Evolutionary conservation across 2,329 filamentous ascomycete genomes (phyloP).

Genomic region (Beauveria pseudobassiana): DNA sequence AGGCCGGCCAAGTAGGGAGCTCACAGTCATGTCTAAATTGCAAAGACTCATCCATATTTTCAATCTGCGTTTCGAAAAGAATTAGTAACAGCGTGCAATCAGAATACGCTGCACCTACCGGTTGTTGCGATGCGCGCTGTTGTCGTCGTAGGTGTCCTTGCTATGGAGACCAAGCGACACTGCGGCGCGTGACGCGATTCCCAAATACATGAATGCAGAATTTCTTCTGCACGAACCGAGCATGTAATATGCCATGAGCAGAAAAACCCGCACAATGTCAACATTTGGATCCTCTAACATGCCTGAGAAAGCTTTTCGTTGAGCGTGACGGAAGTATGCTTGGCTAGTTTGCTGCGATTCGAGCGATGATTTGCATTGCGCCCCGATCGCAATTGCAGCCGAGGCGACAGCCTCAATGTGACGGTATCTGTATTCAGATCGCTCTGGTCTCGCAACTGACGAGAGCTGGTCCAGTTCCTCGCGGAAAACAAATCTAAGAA

Average conservation of each 20-base stretch:
- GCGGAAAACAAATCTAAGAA: constrained; percentile 9
- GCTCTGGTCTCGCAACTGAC: constrained; percentile 7
- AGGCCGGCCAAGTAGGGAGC: constrained; percentile 30
- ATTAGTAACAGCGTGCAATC: no score
- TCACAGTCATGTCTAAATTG: constrained; percentile 31
- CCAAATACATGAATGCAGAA: constrained; percentile 56
- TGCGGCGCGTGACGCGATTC: constrained; percentile 50
- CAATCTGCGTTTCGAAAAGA: constrained; percentile 16
- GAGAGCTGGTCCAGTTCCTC: background rate
- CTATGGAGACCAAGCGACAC: constrained; percentile 48
- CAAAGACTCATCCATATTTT: constrained; percentile 31
- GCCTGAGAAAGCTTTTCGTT: constrained; percentile 38
- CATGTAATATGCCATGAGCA: constrained; percentile 53
- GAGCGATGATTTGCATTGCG: constrained; percentile 32
- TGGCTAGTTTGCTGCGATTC: constrained; percentile 24
- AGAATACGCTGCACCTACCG: constrained; percentile 15
- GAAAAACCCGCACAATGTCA: constrained; percentile 42
- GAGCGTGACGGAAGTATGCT: constrained; percentile 39
- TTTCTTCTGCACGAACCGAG: constrained; percentile 51
- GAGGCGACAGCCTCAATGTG: constrained; percentile 20
- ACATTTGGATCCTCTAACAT: constrained; percentile 48
- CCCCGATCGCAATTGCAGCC: constrained; percentile 45
- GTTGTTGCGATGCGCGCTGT: constrained; percentile 13
- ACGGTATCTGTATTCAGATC: background rate
- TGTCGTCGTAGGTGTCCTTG: constrained; percentile 22